These are phyloP conservation scores for Auricularia sp. DNA, from an alignment of 768 basidiomycete species.

Conservation along the genomic window DNA sequence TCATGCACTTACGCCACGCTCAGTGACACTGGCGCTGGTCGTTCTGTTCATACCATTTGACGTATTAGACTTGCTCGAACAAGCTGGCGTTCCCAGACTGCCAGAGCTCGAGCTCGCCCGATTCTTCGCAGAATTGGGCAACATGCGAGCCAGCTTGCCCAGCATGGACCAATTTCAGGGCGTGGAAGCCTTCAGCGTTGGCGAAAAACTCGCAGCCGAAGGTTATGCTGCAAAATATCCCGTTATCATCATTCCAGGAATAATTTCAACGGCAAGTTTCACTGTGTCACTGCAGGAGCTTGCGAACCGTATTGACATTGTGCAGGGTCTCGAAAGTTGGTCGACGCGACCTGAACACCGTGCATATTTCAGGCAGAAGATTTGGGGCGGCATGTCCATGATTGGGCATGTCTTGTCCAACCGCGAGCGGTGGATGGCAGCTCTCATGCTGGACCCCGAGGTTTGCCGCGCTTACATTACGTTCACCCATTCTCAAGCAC, in stretches of 20 bases:
- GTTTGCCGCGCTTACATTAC: constrained; percentile 1
- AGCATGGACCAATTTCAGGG: constrained; percentile 13
- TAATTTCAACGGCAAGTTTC: constrained; percentile 68
- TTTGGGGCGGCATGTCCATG: constrained; percentile 51
- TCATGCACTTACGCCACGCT: not conserved
- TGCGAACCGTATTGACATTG: too few relatives aligned
- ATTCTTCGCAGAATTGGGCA: constrained; percentile 1
- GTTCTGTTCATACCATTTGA: not conserved
- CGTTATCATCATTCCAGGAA: constrained; percentile 79
- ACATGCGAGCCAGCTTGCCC: constrained; percentile 10
- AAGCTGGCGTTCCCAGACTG: not conserved
- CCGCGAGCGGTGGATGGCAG: constrained; percentile 79
- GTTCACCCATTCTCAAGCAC: constrained; percentile 5
- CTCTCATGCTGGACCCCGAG: constrained; percentile 82
- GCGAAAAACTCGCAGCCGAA: constrained; percentile 15
- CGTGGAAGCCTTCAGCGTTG: constrained; percentile 17
- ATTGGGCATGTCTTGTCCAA: constrained; percentile 75
- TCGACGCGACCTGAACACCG: constrained; percentile 78
- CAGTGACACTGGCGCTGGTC: not conserved
- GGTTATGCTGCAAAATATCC: constrained; percentile 55
- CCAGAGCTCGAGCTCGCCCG: constrained; percentile 1
- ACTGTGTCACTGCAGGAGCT: too few relatives aligned
- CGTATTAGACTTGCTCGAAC: not conserved
- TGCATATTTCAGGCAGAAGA: constrained; percentile 82
- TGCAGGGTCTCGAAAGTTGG: constrained; percentile 84